phyloP scores from a whole-genome alignment of 2,329 filamentous ascomycete genomes.

The Fusarium verticillioides region DNA sequence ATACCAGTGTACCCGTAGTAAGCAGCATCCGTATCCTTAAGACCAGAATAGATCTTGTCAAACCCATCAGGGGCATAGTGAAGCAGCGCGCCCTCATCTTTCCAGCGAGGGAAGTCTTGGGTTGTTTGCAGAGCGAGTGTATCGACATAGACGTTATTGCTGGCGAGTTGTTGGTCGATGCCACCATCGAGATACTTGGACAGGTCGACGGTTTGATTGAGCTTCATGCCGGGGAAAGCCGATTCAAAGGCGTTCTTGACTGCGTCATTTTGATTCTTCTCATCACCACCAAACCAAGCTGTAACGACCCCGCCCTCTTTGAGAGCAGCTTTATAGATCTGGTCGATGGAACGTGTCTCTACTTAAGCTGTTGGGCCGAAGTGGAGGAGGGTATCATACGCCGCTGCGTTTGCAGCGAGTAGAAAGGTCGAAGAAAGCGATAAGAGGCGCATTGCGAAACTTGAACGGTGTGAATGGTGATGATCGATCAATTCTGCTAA shows the following conservation, averaged over 20 bases:
- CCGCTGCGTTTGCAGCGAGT: background rate
- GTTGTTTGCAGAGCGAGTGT: background rate
- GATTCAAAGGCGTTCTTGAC: background rate
- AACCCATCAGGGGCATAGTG: background rate
- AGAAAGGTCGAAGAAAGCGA: accelerated
- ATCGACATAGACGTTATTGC: background rate
- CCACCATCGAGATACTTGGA: background rate
- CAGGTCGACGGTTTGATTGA: background rate
- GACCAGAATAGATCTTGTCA: background rate
- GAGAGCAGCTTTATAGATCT: background rate
- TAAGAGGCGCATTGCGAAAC: background rate
- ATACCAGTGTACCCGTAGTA: background rate
- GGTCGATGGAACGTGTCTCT: background rate
- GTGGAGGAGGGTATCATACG: background rate
- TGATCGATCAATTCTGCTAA: background rate
- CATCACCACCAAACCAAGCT: background rate
- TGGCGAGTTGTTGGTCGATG: background rate
- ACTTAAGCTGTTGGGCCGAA: background rate
- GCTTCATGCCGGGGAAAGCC: background rate
- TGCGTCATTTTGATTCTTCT: background rate
- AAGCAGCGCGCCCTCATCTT: background rate
- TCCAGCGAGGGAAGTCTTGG: accelerated
- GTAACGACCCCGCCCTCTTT: background rate
- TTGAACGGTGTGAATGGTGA: background rate
- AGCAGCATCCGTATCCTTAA: background rate